Base-by-base conservation (phyloP, 2,329 filamentous ascomycete species). In the Cyphellophora attinorum region DNA sequence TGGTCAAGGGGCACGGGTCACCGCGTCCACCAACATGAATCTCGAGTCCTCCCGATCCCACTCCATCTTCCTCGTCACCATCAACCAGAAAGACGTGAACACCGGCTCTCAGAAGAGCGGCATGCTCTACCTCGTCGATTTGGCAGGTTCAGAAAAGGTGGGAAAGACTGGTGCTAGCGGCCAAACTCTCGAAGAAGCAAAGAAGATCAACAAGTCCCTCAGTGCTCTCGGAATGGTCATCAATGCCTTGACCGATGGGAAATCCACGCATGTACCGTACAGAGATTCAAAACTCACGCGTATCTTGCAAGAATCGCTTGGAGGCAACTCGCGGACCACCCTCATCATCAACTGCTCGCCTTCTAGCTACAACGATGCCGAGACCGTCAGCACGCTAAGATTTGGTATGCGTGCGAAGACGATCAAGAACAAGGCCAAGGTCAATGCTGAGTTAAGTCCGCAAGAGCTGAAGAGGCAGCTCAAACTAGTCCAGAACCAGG, bases 171-270 rank as follows among this genome's bases (percentile, higher is more conserved):
- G 91, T 50, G 91, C 91, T 43, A 95, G 85, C 57, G 91, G 91
- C 38, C 91, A 96, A 62, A 96, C 89, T 4, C 70, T 98, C 28
- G 91, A 96, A 60, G 91, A 98, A 60, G 91, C 91, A 41, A 96
- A 96, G 72, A 98, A 98, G 72, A 98, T 98, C 73, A 98, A 98
- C 74, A 96, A 96, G 73, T 95, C 86, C 71, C 74, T 98, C 67
- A 95, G 88, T 65, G 88, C 91, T 36, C 72, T 98, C 41, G 91
- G 91, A 52, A 96, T 95, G 88, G 91, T 96, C 65, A 98, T 98
- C 71, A 96, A 96, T 62, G 78, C 88, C 35, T 67, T 98, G 51
- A 95, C 91, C 3, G 91, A 96, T 58, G 89, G 88, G 56, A 95
- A 93, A 82, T 94, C 88, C 27, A 86, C 82, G 29, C 88, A 96